Conservation (phyloP, 495 filamentous ascomycete species). For the Chaetomidium leptoderma region DNA sequence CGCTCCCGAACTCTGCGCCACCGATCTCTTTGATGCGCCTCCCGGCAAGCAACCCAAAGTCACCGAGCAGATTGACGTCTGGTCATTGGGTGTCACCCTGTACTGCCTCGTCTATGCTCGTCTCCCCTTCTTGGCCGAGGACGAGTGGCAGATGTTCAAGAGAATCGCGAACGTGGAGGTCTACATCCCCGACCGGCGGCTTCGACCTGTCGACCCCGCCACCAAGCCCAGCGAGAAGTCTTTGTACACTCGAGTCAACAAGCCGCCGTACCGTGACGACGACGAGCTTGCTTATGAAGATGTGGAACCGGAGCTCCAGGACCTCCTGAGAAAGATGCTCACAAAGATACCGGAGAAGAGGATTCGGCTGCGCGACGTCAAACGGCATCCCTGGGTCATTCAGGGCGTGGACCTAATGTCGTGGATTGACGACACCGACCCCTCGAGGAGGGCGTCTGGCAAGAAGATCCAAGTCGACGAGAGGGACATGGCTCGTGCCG, state of each 20-base stretch:
- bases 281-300: constrained; percentile 79
- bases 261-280: constrained; percentile 50
- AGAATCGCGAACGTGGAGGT: constrained; percentile 86
- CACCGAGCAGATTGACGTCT: constrained; percentile 80
- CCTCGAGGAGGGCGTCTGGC: constrained; percentile 70
- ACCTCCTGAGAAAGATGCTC: constrained; percentile 76
- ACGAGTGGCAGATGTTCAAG: constrained; percentile 85
- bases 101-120: constrained; percentile 94
- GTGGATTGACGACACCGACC: constrained; percentile 95
- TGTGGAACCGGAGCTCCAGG: constrained; percentile 73
- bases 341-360: constrained; percentile 83
- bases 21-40: constrained; percentile 48
- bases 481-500: constrained; percentile 82
- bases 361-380: constrained; percentile 87
- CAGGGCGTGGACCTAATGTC: constrained; percentile 67
- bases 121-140: constrained; percentile 84
- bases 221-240: constrained; percentile 46
- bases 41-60: constrained; percentile 44
- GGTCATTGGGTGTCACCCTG: constrained; percentile 92
- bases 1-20: constrained; percentile 94
- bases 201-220: constrained; percentile 67
- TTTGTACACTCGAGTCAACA: constrained; percentile 52
- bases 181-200: constrained; percentile 74
- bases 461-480: constrained; percentile 90
- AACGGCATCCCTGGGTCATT: constrained; percentile 94